Conservation (phyloP, 305 asterid genomes). For the Fraxinus latifolia region DNA sequence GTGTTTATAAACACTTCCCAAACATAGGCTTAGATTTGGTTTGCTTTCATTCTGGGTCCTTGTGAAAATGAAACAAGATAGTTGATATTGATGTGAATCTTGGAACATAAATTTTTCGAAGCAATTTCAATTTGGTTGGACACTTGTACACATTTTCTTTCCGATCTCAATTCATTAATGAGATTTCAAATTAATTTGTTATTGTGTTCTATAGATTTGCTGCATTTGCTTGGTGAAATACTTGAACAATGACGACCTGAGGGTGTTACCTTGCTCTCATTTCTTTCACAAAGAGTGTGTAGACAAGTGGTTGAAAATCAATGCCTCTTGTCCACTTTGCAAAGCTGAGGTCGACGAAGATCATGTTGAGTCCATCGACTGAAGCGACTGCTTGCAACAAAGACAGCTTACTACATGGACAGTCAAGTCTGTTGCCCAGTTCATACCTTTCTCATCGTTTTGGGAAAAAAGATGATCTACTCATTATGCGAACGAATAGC, state of each 20-base stretch:
- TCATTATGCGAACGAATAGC: neutral
- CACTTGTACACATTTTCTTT: neutral
- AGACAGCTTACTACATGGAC: constrained; percentile 8
- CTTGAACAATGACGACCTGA: constrained; percentile 80
- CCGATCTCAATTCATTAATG: neutral
- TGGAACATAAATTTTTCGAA: neutral
- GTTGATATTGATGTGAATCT: neutral
- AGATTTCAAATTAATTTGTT: neutral
- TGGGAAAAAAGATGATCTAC: neutral
- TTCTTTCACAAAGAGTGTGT: constrained; percentile 93
- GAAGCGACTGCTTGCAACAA: constrained; percentile 54
- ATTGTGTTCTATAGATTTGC: constrained; percentile 56
- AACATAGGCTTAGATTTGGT: neutral
- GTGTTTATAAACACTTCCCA: no score
- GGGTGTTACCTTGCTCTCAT: constrained; percentile 81
- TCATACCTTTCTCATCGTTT: neutral
- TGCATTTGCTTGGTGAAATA: constrained; percentile 90
- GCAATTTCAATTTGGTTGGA: neutral
- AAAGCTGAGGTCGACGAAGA: constrained; percentile 84
- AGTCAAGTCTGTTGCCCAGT: neutral
- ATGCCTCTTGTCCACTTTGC: constrained; percentile 88
- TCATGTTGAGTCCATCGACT: constrained; percentile 47
- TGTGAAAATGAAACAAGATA: neutral
- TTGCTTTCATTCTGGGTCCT: neutral
- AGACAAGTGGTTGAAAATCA: constrained; percentile 90